phyloP scores from a whole-genome alignment of 192 early-diverging fungal species.

The Podila minutissima region DNA sequence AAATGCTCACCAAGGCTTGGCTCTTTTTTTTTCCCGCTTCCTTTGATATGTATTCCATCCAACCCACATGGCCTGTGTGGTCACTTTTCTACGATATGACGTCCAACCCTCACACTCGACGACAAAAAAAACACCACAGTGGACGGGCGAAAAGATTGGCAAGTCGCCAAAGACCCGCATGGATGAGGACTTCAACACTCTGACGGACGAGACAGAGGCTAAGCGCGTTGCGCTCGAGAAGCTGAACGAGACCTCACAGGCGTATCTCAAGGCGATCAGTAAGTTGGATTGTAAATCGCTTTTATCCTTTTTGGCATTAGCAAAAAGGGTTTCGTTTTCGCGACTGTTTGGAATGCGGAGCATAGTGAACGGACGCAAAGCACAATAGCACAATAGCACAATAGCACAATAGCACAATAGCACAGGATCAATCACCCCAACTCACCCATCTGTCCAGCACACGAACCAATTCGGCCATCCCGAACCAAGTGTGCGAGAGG shows the following conservation, averaged over 20 bases:
- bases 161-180: slow-evolving; percentile 21
- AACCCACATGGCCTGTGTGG: background rate
- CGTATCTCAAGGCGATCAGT: slow-evolving; percentile 22
- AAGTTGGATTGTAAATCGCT: slow-evolving; percentile 3
- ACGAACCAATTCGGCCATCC: too few relatives aligned
- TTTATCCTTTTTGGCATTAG: too few relatives aligned
- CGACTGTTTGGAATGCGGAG: too few relatives aligned
- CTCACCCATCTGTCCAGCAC: too few relatives aligned
- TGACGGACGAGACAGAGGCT: slow-evolving; percentile 12
- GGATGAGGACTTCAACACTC: slow-evolving; percentile 21
- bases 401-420: too few relatives aligned
- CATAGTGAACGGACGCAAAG: too few relatives aligned
- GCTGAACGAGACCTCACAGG: slow-evolving; percentile 7
- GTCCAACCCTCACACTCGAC: too few relatives aligned
- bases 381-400: too few relatives aligned
- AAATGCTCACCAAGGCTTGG: background rate
- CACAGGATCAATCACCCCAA: too few relatives aligned
- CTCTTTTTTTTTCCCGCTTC: background rate
- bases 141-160: slow-evolving; percentile 32
- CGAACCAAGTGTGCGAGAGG: too few relatives aligned
- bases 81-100: background rate
- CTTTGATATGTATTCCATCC: background rate
- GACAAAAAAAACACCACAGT: background rate
- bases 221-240: slow-evolving; percentile 7
- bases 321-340: too few relatives aligned